phyloP scores from a whole-genome alignment of 176 grass and related monocot genomes.

The Oryza coarctata region DNA sequence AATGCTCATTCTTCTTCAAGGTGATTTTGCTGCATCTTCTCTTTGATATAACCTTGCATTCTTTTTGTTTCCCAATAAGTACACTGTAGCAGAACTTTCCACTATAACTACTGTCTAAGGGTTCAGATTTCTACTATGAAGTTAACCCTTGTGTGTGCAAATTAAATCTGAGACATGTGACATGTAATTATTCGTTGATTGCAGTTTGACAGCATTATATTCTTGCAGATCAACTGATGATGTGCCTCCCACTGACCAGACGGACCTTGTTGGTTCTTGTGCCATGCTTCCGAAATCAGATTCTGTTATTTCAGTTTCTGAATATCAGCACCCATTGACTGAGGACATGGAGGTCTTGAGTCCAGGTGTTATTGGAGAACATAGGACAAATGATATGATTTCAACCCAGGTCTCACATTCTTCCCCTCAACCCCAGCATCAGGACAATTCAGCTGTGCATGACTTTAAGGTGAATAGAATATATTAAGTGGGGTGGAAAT shows the following conservation, averaged over 20 bases:
- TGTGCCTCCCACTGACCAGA: slow-evolving; percentile 26
- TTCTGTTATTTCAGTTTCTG: slow-evolving; percentile 40
- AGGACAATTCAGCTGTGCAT: slow-evolving; percentile 30
- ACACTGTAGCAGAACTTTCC: slow-evolving; percentile 8
- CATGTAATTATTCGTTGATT: slow-evolving; percentile 19
- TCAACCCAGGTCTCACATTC: slow-evolving; percentile 41
- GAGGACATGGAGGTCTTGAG: slow-evolving; percentile 18
- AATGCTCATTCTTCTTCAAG: slow-evolving; percentile 46
- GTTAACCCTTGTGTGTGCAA: not conserved
- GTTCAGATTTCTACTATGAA: slow-evolving; percentile 15
- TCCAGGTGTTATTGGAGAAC: slow-evolving; percentile 40
- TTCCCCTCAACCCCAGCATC: slow-evolving; percentile 41
- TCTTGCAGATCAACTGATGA: slow-evolving; percentile 26
- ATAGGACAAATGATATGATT: slow-evolving; percentile 38
- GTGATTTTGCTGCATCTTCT: slow-evolving; percentile 30
- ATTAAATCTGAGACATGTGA: not conserved
- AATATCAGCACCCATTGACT: slow-evolving; percentile 34
- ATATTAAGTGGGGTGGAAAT: not conserved
- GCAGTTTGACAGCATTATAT: slow-evolving; percentile 39
- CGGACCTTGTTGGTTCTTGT: slow-evolving; percentile 29
- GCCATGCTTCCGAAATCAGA: slow-evolving; percentile 29
- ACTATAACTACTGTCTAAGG: not conserved
- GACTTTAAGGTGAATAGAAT: slow-evolving; percentile 46
- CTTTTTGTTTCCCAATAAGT: slow-evolving; percentile 11
- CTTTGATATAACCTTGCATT: slow-evolving; percentile 12